A percentile compares a stretch with the other conserved stretches of the same genome.
Evolutionary conservation across 495 filamentous ascomycete genomes (phyloP).

Genomic region (Aspergillus cavernicola): DNA sequence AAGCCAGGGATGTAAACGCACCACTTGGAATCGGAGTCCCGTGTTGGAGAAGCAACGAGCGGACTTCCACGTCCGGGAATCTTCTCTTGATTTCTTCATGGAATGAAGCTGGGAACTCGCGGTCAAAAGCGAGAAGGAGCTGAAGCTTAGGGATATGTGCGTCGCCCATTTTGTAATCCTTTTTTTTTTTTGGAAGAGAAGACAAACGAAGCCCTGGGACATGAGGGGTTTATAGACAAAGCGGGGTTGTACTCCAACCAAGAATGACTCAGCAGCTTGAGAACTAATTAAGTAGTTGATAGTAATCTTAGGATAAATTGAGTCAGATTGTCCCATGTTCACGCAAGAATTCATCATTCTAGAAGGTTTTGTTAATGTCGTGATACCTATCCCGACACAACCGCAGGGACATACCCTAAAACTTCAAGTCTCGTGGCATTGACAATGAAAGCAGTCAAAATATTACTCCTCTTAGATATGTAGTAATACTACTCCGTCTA

Average conservation of each 20-base stretch:
- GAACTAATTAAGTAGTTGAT: no score
- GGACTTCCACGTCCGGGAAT: conserved; percentile 16
- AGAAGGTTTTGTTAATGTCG: neutral
- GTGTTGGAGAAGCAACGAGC: neutral
- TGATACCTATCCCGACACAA: no score
- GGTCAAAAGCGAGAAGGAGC: conserved; percentile 13
- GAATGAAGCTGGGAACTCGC: conserved; percentile 4
- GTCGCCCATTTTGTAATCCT: conserved; percentile 34
- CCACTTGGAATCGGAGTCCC: conserved; percentile 16
- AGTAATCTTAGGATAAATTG: no score
- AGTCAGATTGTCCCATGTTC: neutral
- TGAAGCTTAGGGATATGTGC: conserved; percentile 12
- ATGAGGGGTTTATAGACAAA: neutral
- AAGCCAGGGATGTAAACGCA: neutral
- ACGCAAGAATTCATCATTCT: conserved; percentile 3
- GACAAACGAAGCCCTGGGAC: neutral
- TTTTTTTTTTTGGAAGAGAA: neutral
- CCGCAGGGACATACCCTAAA: no score
- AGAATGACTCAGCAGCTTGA: neutral
- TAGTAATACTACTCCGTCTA: no score
- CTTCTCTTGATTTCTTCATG: conserved; percentile 8
- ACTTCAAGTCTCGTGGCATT: no score
- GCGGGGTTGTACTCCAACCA: neutral
- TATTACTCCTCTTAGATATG: no score
- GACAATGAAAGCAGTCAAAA: no score